phyloP scores from a whole-genome alignment of 2,329 filamentous ascomycete species.

The Mollisiaceae sp. region DNA sequence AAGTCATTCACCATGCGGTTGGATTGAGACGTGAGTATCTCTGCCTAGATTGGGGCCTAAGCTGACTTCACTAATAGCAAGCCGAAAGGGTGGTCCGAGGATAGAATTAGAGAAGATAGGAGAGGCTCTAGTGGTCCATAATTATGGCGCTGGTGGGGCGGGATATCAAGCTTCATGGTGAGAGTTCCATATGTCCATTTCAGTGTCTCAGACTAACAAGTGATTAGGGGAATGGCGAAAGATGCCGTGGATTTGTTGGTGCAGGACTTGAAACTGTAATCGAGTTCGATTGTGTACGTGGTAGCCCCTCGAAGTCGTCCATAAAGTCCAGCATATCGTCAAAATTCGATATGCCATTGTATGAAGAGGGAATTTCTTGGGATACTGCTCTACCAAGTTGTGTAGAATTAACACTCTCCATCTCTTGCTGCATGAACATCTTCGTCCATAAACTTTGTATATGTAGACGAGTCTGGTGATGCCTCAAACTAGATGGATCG shows the following conservation, averaged over 20 bases:
- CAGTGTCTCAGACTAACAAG: background rate
- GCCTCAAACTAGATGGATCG: background rate
- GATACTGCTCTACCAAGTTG: background rate
- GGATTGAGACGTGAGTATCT: conserved; percentile 43
- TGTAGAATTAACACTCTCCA: background rate
- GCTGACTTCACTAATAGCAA: conserved; percentile 25
- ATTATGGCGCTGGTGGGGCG: conserved; percentile 53
- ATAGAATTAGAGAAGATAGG: conserved; percentile 40
- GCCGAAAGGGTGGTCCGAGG: conserved; percentile 41
- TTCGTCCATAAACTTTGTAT: conserved; percentile 7
- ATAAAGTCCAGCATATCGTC: conserved; percentile 2
- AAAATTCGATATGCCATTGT: background rate
- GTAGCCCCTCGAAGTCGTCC: background rate
- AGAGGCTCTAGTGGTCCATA: conserved; percentile 44
- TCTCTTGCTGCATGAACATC: conserved; percentile 4
- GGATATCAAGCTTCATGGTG: conserved; percentile 49
- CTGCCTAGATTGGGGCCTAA: conserved; percentile 18
- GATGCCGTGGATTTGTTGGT: conserved; percentile 32
- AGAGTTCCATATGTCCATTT: background rate
- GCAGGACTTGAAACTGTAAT: conserved; percentile 17
- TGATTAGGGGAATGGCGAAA: conserved; percentile 33
- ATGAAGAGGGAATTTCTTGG: background rate
- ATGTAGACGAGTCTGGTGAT: conserved; percentile 2
- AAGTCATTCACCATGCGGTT: conserved; percentile 43
- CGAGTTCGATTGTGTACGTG: background rate